Evolutionary conservation across 169 alveolate genomes (phyloP).

Genomic region (Besnoitia besnoiti): DNA sequence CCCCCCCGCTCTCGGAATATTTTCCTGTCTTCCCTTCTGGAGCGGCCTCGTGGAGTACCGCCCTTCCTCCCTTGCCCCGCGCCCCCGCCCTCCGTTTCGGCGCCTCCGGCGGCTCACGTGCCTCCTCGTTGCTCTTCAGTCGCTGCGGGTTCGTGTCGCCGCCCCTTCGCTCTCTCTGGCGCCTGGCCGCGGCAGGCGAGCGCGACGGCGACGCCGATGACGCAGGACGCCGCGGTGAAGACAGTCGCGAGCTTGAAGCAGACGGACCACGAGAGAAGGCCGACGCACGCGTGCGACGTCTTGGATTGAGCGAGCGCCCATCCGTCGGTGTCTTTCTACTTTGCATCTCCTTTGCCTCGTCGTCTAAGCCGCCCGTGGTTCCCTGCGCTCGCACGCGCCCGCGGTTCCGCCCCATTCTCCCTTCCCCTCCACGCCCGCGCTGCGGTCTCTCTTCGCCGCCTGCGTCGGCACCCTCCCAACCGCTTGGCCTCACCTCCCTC

Average conservation of each 20-base stretch:
- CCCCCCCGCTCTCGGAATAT: too few species aligned
- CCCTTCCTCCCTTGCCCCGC: too few species aligned
- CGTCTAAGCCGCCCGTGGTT: not conserved
- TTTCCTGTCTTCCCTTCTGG: too few species aligned
- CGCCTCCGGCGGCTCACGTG: too few species aligned
- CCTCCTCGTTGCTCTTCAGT: not conserved
- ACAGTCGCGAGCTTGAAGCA: not conserved
- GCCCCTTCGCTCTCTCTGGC: not conserved
- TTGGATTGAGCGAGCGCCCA: too few species aligned
- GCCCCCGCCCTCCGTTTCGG: too few species aligned
- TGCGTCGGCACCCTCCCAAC: too few species aligned
- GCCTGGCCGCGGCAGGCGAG: not conserved
- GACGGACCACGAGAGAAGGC: not conserved
- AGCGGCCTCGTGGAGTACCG: too few species aligned
- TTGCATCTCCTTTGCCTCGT: not conserved
- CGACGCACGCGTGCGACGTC: not conserved
- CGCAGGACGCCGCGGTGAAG: slow-evolving; percentile 4
- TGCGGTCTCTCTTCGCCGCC: too few species aligned
- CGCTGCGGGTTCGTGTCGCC: not conserved
- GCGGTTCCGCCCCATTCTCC: not conserved
- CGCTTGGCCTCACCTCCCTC: too few species aligned
- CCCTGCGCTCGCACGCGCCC: too few species aligned
- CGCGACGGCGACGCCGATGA: not conserved
- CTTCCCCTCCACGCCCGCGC: not conserved
- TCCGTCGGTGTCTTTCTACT: too few species aligned